These are phyloP conservation scores for Phanerodontia chrysosporium DNA, from an alignment of 768 basidiomycete genomes.

Conservation along the genomic window DNA sequence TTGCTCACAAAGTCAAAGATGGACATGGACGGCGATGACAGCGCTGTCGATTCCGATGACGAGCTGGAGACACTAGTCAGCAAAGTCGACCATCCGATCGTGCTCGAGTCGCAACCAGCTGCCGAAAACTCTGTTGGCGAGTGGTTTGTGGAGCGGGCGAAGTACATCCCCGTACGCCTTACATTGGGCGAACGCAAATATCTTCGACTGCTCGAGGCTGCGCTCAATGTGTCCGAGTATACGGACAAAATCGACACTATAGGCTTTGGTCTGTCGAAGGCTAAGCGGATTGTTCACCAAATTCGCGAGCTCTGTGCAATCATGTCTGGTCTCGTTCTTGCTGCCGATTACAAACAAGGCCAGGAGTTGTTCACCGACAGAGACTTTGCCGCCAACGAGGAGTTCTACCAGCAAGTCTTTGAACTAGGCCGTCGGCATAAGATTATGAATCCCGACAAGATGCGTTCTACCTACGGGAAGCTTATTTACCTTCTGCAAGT, in stretches of 20 bases:
- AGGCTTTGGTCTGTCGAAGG: conserved; percentile 71
- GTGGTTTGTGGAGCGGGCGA: conserved; percentile 81
- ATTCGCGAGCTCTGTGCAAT: conserved; percentile 86
- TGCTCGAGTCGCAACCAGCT: conserved; percentile 52
- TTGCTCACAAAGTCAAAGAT: conserved; percentile 22
- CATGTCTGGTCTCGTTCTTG: conserved; percentile 76
- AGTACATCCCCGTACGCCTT: conserved; percentile 77
- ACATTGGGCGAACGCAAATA: conserved; percentile 75
- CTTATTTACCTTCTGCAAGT: conserved; percentile 82
- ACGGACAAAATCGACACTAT: conserved; percentile 88
- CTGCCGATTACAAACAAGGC: conserved; percentile 85
- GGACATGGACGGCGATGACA: conserved; percentile 39
- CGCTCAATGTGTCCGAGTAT: conserved; percentile 80
- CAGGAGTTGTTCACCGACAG: conserved; percentile 80
- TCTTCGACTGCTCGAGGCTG: conserved; percentile 81
- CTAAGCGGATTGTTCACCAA: conserved; percentile 84
- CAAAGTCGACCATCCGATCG: conserved; percentile 23
- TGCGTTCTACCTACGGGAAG: conserved; percentile 87
- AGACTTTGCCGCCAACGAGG: conserved; percentile 75
- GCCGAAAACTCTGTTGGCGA: conserved; percentile 66
- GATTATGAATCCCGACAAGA: conserved; percentile 91
- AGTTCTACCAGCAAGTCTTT: conserved; percentile 77
- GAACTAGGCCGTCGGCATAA: conserved; percentile 83
- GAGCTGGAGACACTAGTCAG: conserved; percentile 29
- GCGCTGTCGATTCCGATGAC: conserved; percentile 30